A percentile compares a stretch with the other conserved stretches of the same genome.
Evolutionary conservation across 306 rosid species (phyloP).

Genomic region (Cucurbita ficifolia): DNA sequence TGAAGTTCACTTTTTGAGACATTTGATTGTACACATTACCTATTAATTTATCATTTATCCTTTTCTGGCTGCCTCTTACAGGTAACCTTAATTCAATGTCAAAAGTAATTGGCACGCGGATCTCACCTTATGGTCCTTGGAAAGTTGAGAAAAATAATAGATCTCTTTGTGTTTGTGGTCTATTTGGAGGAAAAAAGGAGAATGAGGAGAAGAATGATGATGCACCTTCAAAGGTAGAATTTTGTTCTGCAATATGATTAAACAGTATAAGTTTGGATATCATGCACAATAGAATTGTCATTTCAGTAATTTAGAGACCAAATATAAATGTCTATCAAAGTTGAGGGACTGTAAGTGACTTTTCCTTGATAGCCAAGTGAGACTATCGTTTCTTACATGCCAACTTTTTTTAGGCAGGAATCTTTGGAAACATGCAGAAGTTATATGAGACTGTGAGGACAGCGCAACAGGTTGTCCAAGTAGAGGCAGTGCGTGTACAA

Average conservation of each 20-base stretch:
- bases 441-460: slow-evolving; percentile 69
- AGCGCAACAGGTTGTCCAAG: slow-evolving; percentile 80
- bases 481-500: slow-evolving; percentile 75
- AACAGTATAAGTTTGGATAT: slow-evolving; percentile 1
- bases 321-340: neutral
- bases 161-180: slow-evolving; percentile 31
- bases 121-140: slow-evolving; percentile 14
- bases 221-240: slow-evolving; percentile 45
- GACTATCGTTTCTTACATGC: slow-evolving; percentile 9
- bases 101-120: slow-evolving; percentile 27
- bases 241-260: neutral
- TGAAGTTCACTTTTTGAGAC: neutral
- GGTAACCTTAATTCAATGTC: slow-evolving; percentile 32
- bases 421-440: slow-evolving; percentile 67
- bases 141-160: slow-evolving; percentile 20
- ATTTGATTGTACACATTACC: neutral
- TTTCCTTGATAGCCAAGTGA: neutral
- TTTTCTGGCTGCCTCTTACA: slow-evolving; percentile 9
- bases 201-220: slow-evolving; percentile 41
- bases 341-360: neutral
- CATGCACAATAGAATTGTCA: neutral
- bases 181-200: slow-evolving; percentile 68
- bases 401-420: slow-evolving; percentile 46
- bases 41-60: neutral
- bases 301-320: neutral